Percentiles rank a stretch among this genome's conserved stretches.
Conservation (phyloP, 768 basidiomycete species). For the Grammothele lineata region DNA sequence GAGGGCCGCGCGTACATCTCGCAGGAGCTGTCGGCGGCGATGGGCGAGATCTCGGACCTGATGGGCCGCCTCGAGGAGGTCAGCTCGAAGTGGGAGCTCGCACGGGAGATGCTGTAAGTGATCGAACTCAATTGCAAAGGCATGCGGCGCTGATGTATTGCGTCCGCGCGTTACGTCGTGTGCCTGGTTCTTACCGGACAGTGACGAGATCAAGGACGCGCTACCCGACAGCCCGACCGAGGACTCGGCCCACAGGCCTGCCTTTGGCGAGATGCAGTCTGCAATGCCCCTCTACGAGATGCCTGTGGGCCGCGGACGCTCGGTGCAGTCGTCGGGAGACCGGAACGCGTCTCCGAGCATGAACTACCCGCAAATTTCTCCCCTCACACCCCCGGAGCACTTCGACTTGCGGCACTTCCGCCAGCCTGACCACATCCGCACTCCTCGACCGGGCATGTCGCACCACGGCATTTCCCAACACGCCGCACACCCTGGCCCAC, state of each 20-base stretch:
- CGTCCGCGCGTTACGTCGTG: neutral
- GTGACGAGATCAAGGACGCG: constrained; percentile 16
- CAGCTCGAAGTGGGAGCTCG: constrained; percentile 18
- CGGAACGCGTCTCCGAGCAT: neutral
- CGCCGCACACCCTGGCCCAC: neutral
- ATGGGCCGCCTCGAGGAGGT: constrained; percentile 16
- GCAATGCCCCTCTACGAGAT: neutral
- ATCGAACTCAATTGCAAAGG: no score
- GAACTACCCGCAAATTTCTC: constrained; percentile 1
- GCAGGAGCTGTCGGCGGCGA: constrained; percentile 6
- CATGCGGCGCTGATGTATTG: no score
- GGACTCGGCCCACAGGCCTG: neutral
- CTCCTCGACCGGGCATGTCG: neutral
- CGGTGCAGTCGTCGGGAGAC: neutral
- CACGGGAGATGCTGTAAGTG: constrained; percentile 18
- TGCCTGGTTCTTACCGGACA: neutral
- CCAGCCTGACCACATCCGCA: neutral
- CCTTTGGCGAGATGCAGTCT: neutral
- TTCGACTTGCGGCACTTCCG: constrained; percentile 1
- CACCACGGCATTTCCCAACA: neutral
- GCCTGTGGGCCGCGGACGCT: neutral
- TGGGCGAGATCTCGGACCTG: constrained; percentile 12
- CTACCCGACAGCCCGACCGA: constrained; percentile 12
- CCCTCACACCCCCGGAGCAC: constrained; percentile 6
- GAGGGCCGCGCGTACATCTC: constrained; percentile 9